Base-by-base conservation (phyloP, 2,329 filamentous ascomycete genomes). In the Ascocoryne sarcoides region DNA sequence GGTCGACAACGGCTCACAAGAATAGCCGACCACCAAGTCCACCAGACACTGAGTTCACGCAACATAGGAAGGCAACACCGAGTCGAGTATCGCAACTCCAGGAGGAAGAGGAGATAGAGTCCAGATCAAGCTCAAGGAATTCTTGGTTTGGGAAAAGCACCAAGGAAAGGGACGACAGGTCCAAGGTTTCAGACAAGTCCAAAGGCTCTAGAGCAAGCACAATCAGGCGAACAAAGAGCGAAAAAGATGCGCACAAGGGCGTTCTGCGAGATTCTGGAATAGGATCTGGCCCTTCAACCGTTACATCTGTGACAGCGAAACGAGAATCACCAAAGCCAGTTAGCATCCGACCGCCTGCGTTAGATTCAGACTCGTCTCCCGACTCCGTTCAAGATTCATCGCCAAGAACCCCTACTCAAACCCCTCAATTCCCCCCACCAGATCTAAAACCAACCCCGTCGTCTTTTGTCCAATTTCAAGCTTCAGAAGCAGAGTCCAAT, bases 31-130 rank as follows among this genome's bases (percentile, higher is more conserved):
- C 76, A n/a, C 76, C 75, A 2, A 81, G 72, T 39, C 77, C 77
- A 1, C 77, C 76, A 2, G 76, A 79, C 48, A 82, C 77, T 3
- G 76, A 79, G 43, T 47, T 79, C 14, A 73, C 73, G 2, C 67
- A 63, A 36, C 49, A 55, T 51, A 60, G 54, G 47, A 63, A 53
- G 53, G 58, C 56, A 37, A 57, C 48, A 18, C 51, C 57, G 30
- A 58, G 43, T 47, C 59, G 47, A 45, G 65, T 47, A 61, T 43
- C 54, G 49, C 38, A 60, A 48, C 46, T 67, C 39, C 55, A 65
- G 48, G 59, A 65, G 48, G 60, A 69, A 42, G 43, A 54, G 21
- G 54, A 56, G 47, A 46, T 58, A 42, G 54, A 60, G 43, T 50
- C 58, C 31, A 57, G 60, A 53, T 63, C 63, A 40, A 69, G 59